Evolutionary conservation across 768 basidiomycete genomes (phyloP), one percentile per base, ranked within the genome.

Genomic region (Pulveroboletus sp.): DNA sequence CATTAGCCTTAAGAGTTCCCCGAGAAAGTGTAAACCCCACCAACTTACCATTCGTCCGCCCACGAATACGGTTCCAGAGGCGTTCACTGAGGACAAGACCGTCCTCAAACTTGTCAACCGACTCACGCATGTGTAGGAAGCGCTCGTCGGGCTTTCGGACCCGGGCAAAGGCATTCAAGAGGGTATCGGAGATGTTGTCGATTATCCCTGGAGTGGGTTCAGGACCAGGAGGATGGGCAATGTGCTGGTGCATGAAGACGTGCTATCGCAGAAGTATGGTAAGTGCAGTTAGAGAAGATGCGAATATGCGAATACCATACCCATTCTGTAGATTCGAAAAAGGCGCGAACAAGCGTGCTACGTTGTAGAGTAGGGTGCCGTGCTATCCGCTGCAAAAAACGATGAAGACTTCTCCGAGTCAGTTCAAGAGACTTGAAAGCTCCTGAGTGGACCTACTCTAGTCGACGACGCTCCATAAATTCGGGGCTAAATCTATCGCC

Each of bases 291-390:
- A 15, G 39, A 35, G 46, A 47, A 27, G 31, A 40, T 39, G 31
- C 26, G 10, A 47, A 27, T 31, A 40, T 39, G 31, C 26, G 10
- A 17, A 3, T 8, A 6, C 8, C 83, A 52, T 66, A 94, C 95
- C 96, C 96, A 99, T 94, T 99, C 96, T 31, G 90, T 89, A 3
- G 93, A 95, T 66, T 93, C 90, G 51, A 98, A 85, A 74, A 99
- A 99, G 27, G 92, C 89, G 8, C 87, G 83, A n/a, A 96, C 77
- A 28, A 98, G 81, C 8, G 86, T 87, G 54, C 89, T 89, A 44
- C 96, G 79, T 66, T 95, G 92, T 11, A 99, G 75, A 2, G 90
- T 97, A 12, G 96, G 94, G 66, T 99, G 96, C 31, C 91, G 81
- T n/a, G 89, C 77, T 51, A 98, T 70, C 31, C 96, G 85, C 65